Percentiles rank a stretch among this genome's conserved stretches.
These are phyloP conservation scores for Starmerella bombicola DNA, from an alignment of 805 yeast species.

Conservation along the genomic window DNA sequence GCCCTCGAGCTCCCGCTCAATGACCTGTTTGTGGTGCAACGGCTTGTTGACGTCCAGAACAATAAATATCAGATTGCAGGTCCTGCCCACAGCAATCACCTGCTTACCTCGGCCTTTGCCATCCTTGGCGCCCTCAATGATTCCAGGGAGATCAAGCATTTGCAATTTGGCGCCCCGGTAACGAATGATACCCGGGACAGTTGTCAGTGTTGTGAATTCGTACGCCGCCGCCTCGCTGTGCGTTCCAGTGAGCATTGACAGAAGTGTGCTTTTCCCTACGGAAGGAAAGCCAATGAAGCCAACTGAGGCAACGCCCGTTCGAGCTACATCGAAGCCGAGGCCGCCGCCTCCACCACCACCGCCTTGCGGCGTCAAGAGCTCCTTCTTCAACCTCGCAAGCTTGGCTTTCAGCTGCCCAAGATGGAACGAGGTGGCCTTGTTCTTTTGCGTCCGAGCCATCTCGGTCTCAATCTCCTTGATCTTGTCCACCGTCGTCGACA, in stretches of 20 bases:
- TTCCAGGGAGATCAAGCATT: constrained; percentile 96
- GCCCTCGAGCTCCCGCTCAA: constrained; percentile 92
- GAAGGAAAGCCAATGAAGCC: constrained; percentile 99
- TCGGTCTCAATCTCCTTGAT: constrained; percentile 79
- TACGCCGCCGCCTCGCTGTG: constrained; percentile 95
- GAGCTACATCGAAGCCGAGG: constrained; percentile 93
- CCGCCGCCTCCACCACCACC: constrained; percentile 85
- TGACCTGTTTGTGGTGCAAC: constrained; percentile 80
- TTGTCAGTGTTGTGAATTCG: constrained; percentile 93
- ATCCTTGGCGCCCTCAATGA: constrained; percentile 93
- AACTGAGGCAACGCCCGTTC: constrained; percentile 94
- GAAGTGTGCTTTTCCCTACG: constrained; percentile 64
- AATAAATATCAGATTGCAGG: constrained; percentile 84
- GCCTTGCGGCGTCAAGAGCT: constrained; percentile 51
- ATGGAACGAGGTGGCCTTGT: constrained; percentile 95
- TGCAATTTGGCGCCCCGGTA: constrained; percentile 96
- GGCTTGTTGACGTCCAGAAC: constrained; percentile 96
- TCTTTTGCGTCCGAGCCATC: constrained; percentile 96
- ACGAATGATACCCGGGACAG: constrained; percentile 93
- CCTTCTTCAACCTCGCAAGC: constrained; percentile 68
- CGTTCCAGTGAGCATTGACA: constrained; percentile 84
- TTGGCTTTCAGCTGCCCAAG: constrained; percentile 96
- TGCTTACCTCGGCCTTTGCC: constrained; percentile 98
- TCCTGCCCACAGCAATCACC: constrained; percentile 98
- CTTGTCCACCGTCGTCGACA: constrained; percentile 57